Evolutionary conservation across 345 rosid genomes (phyloP).

Genomic region (Syzygium aromaticum): DNA sequence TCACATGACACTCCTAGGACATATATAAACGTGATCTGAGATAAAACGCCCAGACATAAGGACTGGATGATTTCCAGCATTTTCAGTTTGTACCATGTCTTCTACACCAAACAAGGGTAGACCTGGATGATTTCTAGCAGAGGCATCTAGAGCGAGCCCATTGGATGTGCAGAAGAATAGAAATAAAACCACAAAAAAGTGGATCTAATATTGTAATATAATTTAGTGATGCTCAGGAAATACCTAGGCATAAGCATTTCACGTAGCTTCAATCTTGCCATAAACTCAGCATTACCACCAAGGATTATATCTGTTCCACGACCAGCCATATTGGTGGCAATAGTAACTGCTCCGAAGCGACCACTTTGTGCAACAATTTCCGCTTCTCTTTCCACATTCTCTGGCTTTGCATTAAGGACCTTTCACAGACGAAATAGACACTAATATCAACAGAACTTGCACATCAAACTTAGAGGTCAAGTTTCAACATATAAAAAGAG

Average conservation of each 20-base stretch:
- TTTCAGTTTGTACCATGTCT: not conserved
- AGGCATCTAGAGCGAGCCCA: not conserved
- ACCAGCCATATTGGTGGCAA: constrained; percentile 99
- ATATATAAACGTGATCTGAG: not conserved
- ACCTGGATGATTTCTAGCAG: not conserved
- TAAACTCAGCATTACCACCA: constrained; percentile 96
- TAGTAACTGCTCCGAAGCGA: constrained; percentile 93
- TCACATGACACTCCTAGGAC: not conserved
- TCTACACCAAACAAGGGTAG: not conserved
- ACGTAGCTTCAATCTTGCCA: constrained; percentile 96
- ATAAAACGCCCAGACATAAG: not conserved
- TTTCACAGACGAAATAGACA: constrained; percentile 13
- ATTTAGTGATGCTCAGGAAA: not conserved
- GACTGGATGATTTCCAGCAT: not conserved
- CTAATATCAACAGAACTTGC: not conserved
- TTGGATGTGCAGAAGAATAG: not conserved
- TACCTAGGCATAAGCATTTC: constrained; percentile 99
- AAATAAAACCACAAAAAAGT: not conserved
- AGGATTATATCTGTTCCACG: constrained; percentile 98
- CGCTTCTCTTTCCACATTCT: constrained; percentile 99
- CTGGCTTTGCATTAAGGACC: constrained; percentile 99
- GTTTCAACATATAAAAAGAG: not conserved
- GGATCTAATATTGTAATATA: not conserved
- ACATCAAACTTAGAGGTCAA: not conserved
- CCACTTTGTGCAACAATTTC: constrained; percentile 99